phyloP scores from a whole-genome alignment of 23 red algal species.

The Gracilaria caudata region DNA sequence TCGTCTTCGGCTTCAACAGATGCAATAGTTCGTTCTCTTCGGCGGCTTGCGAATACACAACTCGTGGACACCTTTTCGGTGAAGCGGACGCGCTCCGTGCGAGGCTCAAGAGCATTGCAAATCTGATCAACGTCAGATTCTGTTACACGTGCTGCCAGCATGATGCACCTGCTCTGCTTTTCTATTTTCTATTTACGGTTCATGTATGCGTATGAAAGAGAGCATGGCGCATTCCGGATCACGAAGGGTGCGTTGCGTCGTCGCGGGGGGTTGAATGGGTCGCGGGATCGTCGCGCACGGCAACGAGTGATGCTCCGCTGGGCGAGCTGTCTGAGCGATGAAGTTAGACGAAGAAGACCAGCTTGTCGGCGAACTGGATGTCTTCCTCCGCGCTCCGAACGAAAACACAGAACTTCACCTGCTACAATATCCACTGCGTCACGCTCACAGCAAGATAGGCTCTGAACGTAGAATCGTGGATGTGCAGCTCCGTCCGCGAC shows the following conservation, averaged over 20 bases:
- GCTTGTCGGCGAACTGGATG: constrained; percentile 52
- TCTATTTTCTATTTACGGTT: no score
- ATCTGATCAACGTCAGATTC: no score
- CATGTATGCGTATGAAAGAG: no score
- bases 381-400: constrained; percentile 2
- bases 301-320: neutral
- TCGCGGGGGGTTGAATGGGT: no score
- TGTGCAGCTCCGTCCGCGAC: constrained; percentile 46
- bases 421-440: constrained; percentile 50
- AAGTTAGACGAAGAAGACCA: constrained; percentile 37
- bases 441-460: constrained; percentile 30
- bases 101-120: no score
- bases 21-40: neutral
- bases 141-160: no score
- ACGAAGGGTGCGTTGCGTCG: no score
- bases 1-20: neutral
- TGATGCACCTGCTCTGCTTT: no score
- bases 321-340: neutral
- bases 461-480: constrained; percentile 25
- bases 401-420: constrained; percentile 38
- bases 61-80: no score
- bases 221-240: no score
- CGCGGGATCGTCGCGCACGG: neutral
- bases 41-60: neutral
- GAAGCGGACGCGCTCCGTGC: no score